Percentiles rank a stretch among this genome's conserved stretches.
Evolutionary conservation across 1,284 basidiomycete genomes (phyloP).

Genomic region (Cryptococcus sp.): DNA sequence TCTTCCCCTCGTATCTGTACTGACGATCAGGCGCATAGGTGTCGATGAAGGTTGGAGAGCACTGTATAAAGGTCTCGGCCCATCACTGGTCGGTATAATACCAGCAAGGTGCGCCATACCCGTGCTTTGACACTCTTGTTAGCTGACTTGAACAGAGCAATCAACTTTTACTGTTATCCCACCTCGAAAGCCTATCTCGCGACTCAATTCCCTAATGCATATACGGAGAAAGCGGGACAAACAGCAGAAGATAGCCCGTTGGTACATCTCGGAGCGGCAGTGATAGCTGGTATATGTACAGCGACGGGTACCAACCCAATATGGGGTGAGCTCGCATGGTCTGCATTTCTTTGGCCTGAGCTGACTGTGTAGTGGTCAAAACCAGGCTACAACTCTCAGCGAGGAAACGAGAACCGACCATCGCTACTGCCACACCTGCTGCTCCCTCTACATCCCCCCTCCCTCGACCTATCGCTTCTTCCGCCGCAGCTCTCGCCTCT

Average conservation of each 20-base stretch:
- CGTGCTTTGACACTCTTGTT: not conserved
- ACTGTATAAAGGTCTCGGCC: conserved; percentile 89
- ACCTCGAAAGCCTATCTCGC: conserved; percentile 92
- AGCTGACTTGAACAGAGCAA: conserved; percentile 51
- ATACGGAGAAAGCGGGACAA: conserved; percentile 52
- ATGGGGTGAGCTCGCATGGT: conserved; percentile 53
- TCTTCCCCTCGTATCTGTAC: conserved; percentile 1
- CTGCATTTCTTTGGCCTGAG: not conserved
- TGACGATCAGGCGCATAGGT: conserved; percentile 66
- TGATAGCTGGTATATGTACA: conserved; percentile 72
- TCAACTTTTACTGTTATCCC: conserved; percentile 98
- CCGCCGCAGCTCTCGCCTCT: conserved; percentile 18
- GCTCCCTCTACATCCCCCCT: conserved; percentile 5
- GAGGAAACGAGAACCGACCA: conserved; percentile 16
- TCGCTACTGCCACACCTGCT: not conserved
- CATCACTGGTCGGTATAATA: conserved; percentile 89
- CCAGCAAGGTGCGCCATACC: conserved; percentile 64
- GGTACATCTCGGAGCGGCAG: conserved; percentile 82
- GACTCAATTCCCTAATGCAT: conserved; percentile 55
- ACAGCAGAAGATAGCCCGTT: conserved; percentile 71
- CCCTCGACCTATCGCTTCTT: conserved; percentile 26
- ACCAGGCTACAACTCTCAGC: conserved; percentile 71
- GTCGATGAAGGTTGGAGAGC: conserved; percentile 84
- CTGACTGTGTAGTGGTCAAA: conserved; percentile 66
- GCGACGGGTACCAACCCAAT: conserved; percentile 93